phyloP scores from a whole-genome alignment of 2,329 filamentous ascomycete species.

The Grosmannia penicillata region DNA sequence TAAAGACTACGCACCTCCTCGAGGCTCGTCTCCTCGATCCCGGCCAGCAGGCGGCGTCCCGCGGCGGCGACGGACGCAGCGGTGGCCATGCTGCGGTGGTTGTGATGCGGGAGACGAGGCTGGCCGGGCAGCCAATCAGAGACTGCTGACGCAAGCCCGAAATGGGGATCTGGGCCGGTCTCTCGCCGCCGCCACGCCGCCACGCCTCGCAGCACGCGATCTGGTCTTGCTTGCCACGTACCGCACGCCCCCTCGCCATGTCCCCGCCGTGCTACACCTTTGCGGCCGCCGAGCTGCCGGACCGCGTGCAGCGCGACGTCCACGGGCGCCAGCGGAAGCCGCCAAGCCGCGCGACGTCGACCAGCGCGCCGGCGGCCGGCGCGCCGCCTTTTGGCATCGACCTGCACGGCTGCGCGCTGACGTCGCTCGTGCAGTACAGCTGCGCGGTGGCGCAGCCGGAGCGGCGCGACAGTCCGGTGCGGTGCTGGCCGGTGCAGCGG shows the following conservation, averaged over 20 bases:
- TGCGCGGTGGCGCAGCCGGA: constrained; percentile 38
- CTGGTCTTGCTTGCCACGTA: no score
- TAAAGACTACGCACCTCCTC: constrained; percentile 50
- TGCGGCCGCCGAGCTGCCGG: constrained; percentile 32
- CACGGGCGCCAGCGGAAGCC: constrained; percentile 38
- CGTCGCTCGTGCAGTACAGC: constrained; percentile 42
- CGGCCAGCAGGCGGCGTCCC: constrained; percentile 34
- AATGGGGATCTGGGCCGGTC: no score
- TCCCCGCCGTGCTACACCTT: constrained; percentile 42
- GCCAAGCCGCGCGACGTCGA: background rate
- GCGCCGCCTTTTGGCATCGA: constrained; percentile 23
- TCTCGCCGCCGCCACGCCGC: no score
- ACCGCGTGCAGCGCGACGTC: constrained; percentile 30
- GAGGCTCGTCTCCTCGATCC: constrained; percentile 41
- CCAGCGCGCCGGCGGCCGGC: background rate
- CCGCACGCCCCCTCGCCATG: constrained; percentile 23
- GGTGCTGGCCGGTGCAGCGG: constrained; percentile 42
- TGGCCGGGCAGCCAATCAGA: background rate
- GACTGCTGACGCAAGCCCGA: no score
- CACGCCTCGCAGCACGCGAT: no score
- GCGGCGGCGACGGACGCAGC: constrained; percentile 20
- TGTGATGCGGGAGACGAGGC: background rate
- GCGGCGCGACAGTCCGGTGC: constrained; percentile 28
- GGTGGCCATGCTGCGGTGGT: background rate
- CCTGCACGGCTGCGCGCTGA: constrained; percentile 37